Evolutionary conservation across 2,329 filamentous ascomycete species (phyloP), one percentile per base, ranked within the genome.

Genomic region (Neonectria faginata): DNA sequence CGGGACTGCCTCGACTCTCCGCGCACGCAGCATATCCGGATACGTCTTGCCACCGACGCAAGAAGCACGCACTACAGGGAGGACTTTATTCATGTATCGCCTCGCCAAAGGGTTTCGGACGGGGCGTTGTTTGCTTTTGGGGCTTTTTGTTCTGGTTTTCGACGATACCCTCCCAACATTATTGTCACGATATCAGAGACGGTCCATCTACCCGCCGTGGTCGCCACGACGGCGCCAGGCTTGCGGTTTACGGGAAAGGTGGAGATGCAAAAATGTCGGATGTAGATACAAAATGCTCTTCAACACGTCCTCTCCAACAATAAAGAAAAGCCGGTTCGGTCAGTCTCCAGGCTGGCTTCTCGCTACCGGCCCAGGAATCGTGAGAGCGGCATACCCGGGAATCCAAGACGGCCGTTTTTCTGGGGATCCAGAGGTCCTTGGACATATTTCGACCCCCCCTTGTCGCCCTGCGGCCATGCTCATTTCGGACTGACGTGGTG

Each of bases 361-460:
- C 22, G 27, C 33, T 55, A n/a, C 39, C n/a, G 39, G 12, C 9
- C 2, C 20, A n/a, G 36, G 36, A 52, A 52, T 20, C n/a, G 36
- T 20, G 36, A 41, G 55, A 68, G 41, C 22, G 71, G 69, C 64
- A 50, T 41, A 59, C 44, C 59, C 52, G 66, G 67, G 67, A 72
- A 72, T 66, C 60, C 60, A 45, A 53, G 44, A 55, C 57, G 48
- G 27, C 7, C 45, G 58, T 61, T 63, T 61, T 60, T 65, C 64
- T 48, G 69, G 70, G 69, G 66, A 66, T 62, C 47, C 52, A 39
- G 67, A 70, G 67, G 61, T 67, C 48, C 6, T 70, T 64, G 70
- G 48, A 53, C 57, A 67, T 60, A 69, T 71, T 55, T 63, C 25
- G 33, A 41, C 57, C 61, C 66, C 44, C 61, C 67, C 20, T 50